phyloP scores from a whole-genome alignment of 257 asterid species.

The Scutellaria baicalensis region DNA sequence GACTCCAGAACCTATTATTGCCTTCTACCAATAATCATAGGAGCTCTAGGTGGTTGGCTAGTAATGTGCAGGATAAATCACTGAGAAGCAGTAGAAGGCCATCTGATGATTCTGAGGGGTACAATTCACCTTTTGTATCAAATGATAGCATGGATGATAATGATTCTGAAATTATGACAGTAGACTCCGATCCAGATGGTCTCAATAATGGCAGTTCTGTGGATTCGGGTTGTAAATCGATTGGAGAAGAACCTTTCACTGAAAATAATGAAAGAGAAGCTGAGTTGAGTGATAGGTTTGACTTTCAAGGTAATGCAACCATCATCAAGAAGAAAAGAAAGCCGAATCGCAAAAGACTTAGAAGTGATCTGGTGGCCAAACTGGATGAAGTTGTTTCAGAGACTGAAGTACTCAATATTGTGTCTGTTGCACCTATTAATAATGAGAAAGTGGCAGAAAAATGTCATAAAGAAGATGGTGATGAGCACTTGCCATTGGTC shows the following conservation, averaged over 20 bases:
- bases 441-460: conserved; percentile 28
- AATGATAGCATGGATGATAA: conserved; percentile 53
- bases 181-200: conserved; percentile 62
- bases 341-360: conserved; percentile 60
- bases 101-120: conserved; percentile 49
- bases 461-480: conserved; percentile 62
- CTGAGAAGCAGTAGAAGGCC: conserved; percentile 60
- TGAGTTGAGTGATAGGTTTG: conserved; percentile 58
- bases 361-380: conserved; percentile 31
- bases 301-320: conserved; percentile 48
- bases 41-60: conserved; percentile 28
- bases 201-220: conserved; percentile 53
- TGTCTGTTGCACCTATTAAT: conserved; percentile 24
- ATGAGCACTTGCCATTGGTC: conserved; percentile 80
- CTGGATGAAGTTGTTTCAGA: conserved; percentile 36
- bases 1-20: conserved; percentile 20
- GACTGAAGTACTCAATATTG: conserved; percentile 30
- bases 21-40: conserved; percentile 19
- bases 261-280: conserved; percentile 39
- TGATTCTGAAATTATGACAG: conserved; percentile 56
- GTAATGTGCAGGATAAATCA: conserved; percentile 31
- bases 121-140: conserved; percentile 33
- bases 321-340: conserved; percentile 70
- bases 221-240: conserved; percentile 44
- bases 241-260: conserved; percentile 24